phyloP scores from a whole-genome alignment of 2,329 filamentous ascomycete species.

The Epichloe sp. region DNA sequence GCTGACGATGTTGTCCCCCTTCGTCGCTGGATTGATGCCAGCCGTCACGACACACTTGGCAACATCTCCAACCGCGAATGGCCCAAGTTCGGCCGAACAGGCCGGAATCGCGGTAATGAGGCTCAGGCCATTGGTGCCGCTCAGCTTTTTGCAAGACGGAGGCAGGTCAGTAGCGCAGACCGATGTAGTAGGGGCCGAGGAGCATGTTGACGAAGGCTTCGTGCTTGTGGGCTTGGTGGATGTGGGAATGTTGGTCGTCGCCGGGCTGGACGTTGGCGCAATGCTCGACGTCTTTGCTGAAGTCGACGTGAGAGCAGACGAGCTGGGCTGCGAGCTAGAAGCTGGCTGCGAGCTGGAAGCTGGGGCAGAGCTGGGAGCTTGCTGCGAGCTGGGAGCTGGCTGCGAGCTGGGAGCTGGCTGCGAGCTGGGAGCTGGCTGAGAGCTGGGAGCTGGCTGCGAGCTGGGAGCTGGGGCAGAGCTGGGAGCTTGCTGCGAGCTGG shows the following conservation, averaged over 20 bases:
- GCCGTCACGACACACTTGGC: not conserved
- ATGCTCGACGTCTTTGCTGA: not conserved
- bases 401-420: no score
- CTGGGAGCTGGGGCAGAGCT: no score
- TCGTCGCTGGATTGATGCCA: not conserved
- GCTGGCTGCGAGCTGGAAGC: not conserved
- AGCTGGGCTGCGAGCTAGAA: not conserved
- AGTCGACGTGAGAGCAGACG: not conserved
- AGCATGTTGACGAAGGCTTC: not conserved
- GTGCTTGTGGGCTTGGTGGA: not conserved
- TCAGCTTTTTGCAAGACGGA: not conserved
- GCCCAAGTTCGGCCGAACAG: not conserved
- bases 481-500: no score
- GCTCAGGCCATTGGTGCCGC: not conserved
- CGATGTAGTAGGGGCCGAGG: not conserved
- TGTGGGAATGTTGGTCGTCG: not conserved
- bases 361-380: no score
- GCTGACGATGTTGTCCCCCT: not conserved
- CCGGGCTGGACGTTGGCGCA: not conserved
- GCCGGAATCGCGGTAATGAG: not conserved
- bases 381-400: no score
- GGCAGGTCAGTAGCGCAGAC: constrained; percentile 4
- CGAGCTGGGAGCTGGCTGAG: no score
- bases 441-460: no score
- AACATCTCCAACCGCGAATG: not conserved